Base-by-base conservation (phyloP, 2,329 filamentous ascomycete genomes). In the Colletotrichum lentis region DNA sequence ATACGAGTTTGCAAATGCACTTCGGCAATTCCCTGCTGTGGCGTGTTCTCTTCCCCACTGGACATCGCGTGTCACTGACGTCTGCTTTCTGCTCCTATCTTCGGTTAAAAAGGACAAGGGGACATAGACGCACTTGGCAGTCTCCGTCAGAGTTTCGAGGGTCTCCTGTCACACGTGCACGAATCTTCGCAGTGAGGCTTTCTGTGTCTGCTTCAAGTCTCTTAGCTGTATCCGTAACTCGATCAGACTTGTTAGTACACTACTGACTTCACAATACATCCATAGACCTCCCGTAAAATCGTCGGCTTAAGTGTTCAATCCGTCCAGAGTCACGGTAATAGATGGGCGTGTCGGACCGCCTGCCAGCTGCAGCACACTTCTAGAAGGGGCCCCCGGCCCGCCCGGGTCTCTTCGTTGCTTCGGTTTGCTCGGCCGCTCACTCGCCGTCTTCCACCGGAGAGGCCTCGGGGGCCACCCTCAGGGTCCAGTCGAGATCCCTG, bases 1-100 rank as follows among this genome's bases (percentile, higher is more conserved):
- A 68, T 68, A 68, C 65, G 65, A 68, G 65, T 65, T 68, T 65
- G 55, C 55, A 60, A 49, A 50, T 64, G 65, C 55, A 60, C 52
- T 43, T 65, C 65, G 65, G 65, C 62, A 65, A 60, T 60, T 68
- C 55, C 62, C 49, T 68, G 62, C 49, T 56, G 55, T 65, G 55
- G 65, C 61, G 55, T 65, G 55, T 60, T 60, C 22, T 60, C 41
- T 56, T 46, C 62, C 43, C 65, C 65, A 60, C 62, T 22, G 43
- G 5, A 37, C 35, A 68, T 68, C 65, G 65, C 65, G 47, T 64
- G 65, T 60, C 55, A 60, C 65, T 56, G 65, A 65, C 65, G 65
- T 65, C 47, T 60, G 20, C 60, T 35, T 31, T 53, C 27, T 4
- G 6, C 27, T 31, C 8, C 27, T 10, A 8, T 31, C 27, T 31